Evolutionary conservation across 352 stramenopile species (phyloP).

Genomic region (Pythium guiyangense): DNA sequence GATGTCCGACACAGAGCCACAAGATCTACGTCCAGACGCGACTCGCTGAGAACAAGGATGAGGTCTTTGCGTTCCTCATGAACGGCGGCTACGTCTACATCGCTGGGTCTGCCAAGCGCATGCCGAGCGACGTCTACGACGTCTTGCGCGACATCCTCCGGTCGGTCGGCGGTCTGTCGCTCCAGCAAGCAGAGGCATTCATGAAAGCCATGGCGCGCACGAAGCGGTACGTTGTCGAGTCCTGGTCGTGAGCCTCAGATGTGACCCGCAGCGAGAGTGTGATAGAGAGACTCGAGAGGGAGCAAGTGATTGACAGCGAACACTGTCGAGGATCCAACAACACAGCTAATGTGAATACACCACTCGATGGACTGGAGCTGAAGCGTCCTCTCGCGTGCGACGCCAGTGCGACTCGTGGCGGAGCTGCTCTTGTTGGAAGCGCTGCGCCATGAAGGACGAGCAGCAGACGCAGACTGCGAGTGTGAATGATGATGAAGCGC

Average conservation of each 20-base stretch:
- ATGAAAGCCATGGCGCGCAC: conserved; percentile 73
- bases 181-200: conserved; percentile 57
- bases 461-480: no score
- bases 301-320: background rate
- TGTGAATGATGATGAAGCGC: background rate
- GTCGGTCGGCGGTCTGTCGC: conserved; percentile 60
- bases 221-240: conserved; percentile 85
- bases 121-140: conserved; percentile 90
- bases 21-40: conserved; percentile 92
- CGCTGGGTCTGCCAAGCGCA: conserved; percentile 88
- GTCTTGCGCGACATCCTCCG: conserved; percentile 83
- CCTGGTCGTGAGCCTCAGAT: conserved; percentile 51
- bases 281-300: background rate
- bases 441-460: no score
- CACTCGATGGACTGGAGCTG: no score
- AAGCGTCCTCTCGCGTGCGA: no score
- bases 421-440: no score
- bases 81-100: conserved; percentile 79
- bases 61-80: conserved; percentile 65
- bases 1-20: conserved; percentile 28
- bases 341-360: no score
- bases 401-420: no score
- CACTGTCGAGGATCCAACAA: no score
- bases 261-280: background rate
- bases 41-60: conserved; percentile 77